Conservation (phyloP, 495 filamentous ascomycete genomes). For the Pyronema omphalodes region DNA sequence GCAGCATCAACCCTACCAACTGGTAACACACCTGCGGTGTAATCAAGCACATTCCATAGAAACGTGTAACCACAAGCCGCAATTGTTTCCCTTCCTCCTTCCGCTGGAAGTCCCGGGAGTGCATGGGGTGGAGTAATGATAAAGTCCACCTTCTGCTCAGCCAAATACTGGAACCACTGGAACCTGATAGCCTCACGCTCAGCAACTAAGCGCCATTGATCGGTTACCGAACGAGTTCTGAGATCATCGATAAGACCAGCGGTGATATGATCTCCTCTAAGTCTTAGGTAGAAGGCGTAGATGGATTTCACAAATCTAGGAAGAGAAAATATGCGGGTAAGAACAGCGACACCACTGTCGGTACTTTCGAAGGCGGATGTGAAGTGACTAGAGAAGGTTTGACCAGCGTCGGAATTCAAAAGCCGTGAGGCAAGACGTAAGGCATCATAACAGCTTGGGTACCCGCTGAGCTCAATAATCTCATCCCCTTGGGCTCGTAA, state of each 20-base stretch:
- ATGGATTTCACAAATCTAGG: conserved; percentile 59
- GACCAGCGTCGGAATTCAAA: conserved; percentile 72
- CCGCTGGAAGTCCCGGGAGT: conserved; percentile 73
- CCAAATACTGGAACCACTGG: conserved; percentile 71
- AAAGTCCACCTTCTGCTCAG: conserved; percentile 51
- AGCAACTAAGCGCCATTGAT: conserved; percentile 66
- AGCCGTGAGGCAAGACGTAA: conserved; percentile 67
- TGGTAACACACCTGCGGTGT: conserved; percentile 67
- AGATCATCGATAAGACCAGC: conserved; percentile 57
- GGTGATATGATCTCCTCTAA: conserved; percentile 56
- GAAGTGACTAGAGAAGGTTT: conserved; percentile 42
- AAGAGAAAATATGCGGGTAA: conserved; percentile 53
- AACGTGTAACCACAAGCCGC: conserved; percentile 90
- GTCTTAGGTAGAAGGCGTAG: conserved; percentile 73
- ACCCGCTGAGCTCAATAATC: conserved; percentile 43
- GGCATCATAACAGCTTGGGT: conserved; percentile 40
- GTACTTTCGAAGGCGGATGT: conserved; percentile 62
- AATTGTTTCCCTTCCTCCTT: conserved; percentile 71
- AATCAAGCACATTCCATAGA: conserved; percentile 87
- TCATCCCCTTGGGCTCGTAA: conserved; percentile 56
- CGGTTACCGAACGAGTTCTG: conserved; percentile 46
- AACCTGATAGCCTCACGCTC: conserved; percentile 59
- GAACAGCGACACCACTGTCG: conserved; percentile 59
- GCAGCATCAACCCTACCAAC: conserved; percentile 63
- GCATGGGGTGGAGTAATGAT: conserved; percentile 76